Conservation (phyloP, 345 rosid species). For the Aethionema arabicum region DNA sequence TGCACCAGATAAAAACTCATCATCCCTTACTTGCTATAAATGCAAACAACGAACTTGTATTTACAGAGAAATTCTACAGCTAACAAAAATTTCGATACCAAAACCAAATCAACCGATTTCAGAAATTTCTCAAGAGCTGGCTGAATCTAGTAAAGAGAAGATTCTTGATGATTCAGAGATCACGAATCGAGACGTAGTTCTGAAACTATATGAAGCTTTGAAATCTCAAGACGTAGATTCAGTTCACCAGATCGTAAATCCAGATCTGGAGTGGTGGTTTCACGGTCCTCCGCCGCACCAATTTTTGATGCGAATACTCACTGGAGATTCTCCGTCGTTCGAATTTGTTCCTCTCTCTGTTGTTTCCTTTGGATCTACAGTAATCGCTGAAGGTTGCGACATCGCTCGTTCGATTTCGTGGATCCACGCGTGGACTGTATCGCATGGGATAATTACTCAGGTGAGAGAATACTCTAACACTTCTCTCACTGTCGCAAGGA, state of each 20-base stretch:
- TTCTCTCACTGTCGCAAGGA: conserved; percentile 80
- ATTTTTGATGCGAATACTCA: conserved; percentile 94
- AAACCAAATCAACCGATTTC: neutral
- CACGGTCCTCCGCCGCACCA: conserved; percentile 98
- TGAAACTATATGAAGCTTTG: conserved; percentile 81
- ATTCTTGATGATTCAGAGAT: conserved; percentile 56
- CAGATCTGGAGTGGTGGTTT: conserved; percentile 99
- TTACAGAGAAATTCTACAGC: no score
- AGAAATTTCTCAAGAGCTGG: conserved; percentile 62
- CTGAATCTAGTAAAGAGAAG: conserved; percentile 43
- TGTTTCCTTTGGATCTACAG: conserved; percentile 62
- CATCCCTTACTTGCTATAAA: conserved; percentile 29
- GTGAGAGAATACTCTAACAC: conserved; percentile 95
- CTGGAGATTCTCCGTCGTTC: conserved; percentile 53
- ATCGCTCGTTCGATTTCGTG: conserved; percentile 57
- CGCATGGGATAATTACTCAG: conserved; percentile 90
- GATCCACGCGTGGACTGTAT: conserved; percentile 96
- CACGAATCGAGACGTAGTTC: conserved; percentile 79
- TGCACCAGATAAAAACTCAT: conserved; percentile 20
- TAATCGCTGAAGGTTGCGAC: conserved; percentile 87
- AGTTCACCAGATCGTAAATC: conserved; percentile 69
- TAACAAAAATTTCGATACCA: neutral
- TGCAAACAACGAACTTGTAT: neutral
- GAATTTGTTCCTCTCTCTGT: conserved; percentile 50
- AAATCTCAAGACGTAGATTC: conserved; percentile 70